Base-by-base conservation (phyloP, 495 filamentous ascomycete genomes). In the Antarctomyces pellizariae region DNA sequence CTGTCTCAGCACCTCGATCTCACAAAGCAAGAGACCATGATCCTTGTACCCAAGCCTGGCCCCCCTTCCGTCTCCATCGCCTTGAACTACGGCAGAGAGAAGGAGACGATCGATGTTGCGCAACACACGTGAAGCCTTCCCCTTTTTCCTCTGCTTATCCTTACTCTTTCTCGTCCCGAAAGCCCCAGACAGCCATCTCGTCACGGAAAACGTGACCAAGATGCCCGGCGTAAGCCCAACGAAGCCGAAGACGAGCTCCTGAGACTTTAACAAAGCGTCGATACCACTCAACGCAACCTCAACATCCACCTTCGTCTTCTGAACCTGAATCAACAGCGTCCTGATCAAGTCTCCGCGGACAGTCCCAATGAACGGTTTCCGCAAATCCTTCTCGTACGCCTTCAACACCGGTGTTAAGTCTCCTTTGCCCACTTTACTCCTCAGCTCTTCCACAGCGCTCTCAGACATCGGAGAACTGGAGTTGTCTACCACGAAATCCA, bases 291-390 rank as follows among this genome's bases (percentile, higher is more conserved):
- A 75, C 9, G 86, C 86, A 30, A 97, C 70, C 47, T 97, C 86
- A 5, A 95, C 73, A 38, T 97, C 86, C 15, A 97, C 86, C 53
- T 95, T 97, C 1, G 86, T 95, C 56, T 95, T 97, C 43, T 97
- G 86, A 24, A 97, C 67, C 43, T 97, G 86, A 24, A 97, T 92
- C 16, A 97, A 59, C 26, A 97, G 62, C 13, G 86, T 74, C 26
- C 86, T 67, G 24, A 93, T 54, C n/a, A 97, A 52, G 42, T 92
- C 82, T 11, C 86, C 86, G 22, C 57, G 57, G 9, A 95, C 42
- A 1, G 79, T 73, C 4, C 80, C 80, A 16, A 64, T 50, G 21
- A 97, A 67, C 12, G 86, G 86, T 18, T 50, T 64, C 13, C 71
- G 59, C 18, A 97, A 44, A 41, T 92, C 86, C 35, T 66, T 65